These are phyloP conservation scores for Aspergillus diversus DNA, from an alignment of 495 filamentous ascomycete genomes.

Conservation along the genomic window DNA sequence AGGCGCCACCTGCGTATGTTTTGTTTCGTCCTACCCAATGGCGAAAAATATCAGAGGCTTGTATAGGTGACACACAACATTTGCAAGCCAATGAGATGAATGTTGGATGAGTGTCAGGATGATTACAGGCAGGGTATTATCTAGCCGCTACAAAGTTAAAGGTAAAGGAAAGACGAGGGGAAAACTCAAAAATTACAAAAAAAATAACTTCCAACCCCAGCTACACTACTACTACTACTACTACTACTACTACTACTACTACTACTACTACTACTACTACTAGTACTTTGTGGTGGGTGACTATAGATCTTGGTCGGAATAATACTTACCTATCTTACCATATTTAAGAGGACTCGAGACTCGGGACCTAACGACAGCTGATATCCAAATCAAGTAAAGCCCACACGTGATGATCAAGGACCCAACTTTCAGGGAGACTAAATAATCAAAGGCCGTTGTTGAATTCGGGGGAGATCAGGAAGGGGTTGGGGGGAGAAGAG, in stretches of 20 bases:
- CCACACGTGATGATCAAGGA: constrained; percentile 21
- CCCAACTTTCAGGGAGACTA: constrained; percentile 16
- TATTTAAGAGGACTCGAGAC: too few relatives aligned
- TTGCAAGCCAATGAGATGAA: neutral
- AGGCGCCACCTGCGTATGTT: constrained; percentile 13
- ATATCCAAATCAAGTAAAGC: neutral
- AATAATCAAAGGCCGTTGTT: neutral
- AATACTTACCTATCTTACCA: too few relatives aligned
- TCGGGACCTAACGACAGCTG: neutral
- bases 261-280: too few relatives aligned
- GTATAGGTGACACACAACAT: constrained; percentile 6
- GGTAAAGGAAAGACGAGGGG: neutral
- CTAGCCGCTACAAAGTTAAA: neutral
- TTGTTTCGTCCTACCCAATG: constrained; percentile 1
- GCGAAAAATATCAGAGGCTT: neutral
- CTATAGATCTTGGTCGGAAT: too few relatives aligned
- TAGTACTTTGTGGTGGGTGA: too few relatives aligned
- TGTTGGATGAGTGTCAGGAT: neutral
- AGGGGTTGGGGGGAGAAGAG: neutral
- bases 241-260: too few relatives aligned
- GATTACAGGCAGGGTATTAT: neutral
- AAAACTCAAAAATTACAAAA: too few relatives aligned
- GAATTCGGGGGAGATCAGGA: too few relatives aligned
- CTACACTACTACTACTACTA: too few relatives aligned
- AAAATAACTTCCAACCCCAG: too few relatives aligned